phyloP scores from a whole-genome alignment of 2,329 filamentous ascomycete genomes.

The Paecilomyces variotii region DNA sequence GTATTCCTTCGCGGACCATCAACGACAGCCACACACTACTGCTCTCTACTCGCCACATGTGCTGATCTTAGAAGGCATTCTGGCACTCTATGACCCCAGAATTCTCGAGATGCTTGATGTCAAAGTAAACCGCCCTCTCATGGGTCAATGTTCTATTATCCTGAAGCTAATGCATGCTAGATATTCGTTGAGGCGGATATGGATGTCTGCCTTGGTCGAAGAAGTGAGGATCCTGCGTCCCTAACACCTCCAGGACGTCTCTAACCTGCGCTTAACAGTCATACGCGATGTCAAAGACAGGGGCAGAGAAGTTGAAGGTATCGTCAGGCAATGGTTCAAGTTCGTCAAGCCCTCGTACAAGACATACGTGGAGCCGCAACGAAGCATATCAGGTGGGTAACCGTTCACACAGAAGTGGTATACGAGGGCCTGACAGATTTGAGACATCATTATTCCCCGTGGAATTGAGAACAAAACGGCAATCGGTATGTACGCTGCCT shows the following conservation, averaged over 20 bases:
- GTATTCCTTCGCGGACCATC: conserved; percentile 92
- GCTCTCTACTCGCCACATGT: conserved; percentile 96
- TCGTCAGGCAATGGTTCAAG: conserved; percentile 95
- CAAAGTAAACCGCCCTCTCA: conserved; percentile 39
- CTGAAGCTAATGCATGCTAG: conserved; percentile 30
- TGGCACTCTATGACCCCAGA: conserved; percentile 82
- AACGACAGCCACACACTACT: conserved; percentile 68
- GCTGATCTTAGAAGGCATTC: conserved; percentile 88
- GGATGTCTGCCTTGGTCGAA: conserved; percentile 82
- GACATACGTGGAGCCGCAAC: conserved; percentile 86
- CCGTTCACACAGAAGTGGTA: not conserved
- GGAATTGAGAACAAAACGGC: conserved; percentile 93
- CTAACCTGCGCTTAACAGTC: conserved; percentile 44
- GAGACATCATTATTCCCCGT: conserved; percentile 86
- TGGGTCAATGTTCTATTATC: not conserved
- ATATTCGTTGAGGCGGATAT: conserved; percentile 96
- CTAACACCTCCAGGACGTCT: not conserved
- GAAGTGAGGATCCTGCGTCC: conserved; percentile 51
- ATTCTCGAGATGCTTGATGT: conserved; percentile 84
- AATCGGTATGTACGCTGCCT: conserved; percentile 44
- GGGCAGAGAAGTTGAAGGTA: conserved; percentile 85
- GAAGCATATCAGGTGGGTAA: conserved; percentile 65
- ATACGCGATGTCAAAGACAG: conserved; percentile 82
- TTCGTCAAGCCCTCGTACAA: conserved; percentile 97
- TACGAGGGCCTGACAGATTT: not conserved